These are phyloP conservation scores for Chernovozyma sophiae-reginae DNA, from an alignment of 1,139 yeast species.

Conservation along the genomic window DNA sequence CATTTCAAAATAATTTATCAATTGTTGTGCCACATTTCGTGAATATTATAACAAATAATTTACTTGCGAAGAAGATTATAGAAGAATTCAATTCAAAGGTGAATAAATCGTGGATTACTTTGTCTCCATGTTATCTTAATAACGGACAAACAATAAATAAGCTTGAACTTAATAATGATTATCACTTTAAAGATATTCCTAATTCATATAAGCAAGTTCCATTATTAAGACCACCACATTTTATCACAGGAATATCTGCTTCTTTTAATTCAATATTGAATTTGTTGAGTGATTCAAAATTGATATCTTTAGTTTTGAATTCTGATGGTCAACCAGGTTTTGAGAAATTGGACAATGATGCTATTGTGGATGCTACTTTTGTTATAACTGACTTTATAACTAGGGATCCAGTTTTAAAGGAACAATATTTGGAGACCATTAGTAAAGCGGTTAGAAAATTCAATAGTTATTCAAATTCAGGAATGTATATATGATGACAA, in stretches of 20 bases:
- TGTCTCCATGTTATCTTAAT: constrained; percentile 35
- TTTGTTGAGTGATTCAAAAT: constrained; percentile 9
- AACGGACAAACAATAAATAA: constrained; percentile 26
- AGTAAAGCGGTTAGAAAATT: constrained; percentile 31
- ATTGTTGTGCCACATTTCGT: constrained; percentile 32
- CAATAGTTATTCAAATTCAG: constrained; percentile 33
- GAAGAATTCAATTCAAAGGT: constrained; percentile 10
- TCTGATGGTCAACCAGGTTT: constrained; percentile 59
- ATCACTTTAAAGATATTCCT: constrained; percentile 11
- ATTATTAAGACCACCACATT: constrained; percentile 49
- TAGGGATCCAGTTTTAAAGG: constrained; percentile 9
- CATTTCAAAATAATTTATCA: constrained; percentile 10
- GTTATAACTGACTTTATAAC: constrained; percentile 17
- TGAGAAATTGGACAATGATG: constrained; percentile 40
- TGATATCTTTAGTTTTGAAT: constrained; percentile 33
- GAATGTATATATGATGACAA: constrained; percentile 40
- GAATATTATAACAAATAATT: constrained; percentile 27
- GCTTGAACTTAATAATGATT: constrained; percentile 20
- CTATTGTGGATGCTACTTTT: constrained; percentile 32
- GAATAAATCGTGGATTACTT: constrained; percentile 23
- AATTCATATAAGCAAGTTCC: constrained; percentile 19
- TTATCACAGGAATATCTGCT: constrained; percentile 50
- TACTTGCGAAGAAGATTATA: constrained; percentile 23
- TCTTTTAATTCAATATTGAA: constrained; percentile 32
- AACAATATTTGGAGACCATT: constrained; percentile 21